Evolutionary conservation across 2,329 filamentous ascomycete genomes (phyloP), one percentile per base, ranked within the genome.

Genomic region (Pochonia chlamydosporia): DNA sequence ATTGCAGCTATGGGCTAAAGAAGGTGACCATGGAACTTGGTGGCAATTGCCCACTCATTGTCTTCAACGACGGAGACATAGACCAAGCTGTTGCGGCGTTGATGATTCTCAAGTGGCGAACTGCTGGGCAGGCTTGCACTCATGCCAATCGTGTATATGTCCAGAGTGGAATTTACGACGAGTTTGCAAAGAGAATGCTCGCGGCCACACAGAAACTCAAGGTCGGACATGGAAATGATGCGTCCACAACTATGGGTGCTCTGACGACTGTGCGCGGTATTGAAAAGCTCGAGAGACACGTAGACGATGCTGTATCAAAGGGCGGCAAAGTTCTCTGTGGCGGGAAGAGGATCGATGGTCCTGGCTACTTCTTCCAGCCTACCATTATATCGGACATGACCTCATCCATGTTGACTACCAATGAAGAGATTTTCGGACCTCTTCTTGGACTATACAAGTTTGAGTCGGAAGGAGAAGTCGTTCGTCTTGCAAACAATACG

Each of bases 361-460:
- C n/a, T n/a, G 66, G 71, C 6, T 85, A 85, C 63, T 89, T 86
- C 67, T 87, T 81, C 66, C 72, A 83, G 54, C 81, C 82, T 1
- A 87, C 84, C 0, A 81, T 89, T 23, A 71, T 89, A 46, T 76
- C 80, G 10, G 77, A 79, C 43, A 84, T 86, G 74, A 85, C 67
- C 14, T 70, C 71, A 50, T 75, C 83, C 30, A 88, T 88, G 85
- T 65, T 74, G 47, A 68, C 89, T 49, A 76, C 81, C 21, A 70
- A 71, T 2, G 84, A 89, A 54, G 85, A 89, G 64, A 88, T 84
- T 0, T 89, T 89, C 56, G 85, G 83, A 1, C 85, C 85, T n/a
- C n/a, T n/a, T n/a, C n/a, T n/a, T n/a, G n/a, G n/a, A n/a, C n/a
- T n/a, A n/a, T n/a, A n/a, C n/a, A n/a, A n/a, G n/a, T n/a, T n/a